Evolutionary conservation across 176 grass and related monocot species (phyloP).

Genomic region (Rhipidocladum racemiflorum): DNA sequence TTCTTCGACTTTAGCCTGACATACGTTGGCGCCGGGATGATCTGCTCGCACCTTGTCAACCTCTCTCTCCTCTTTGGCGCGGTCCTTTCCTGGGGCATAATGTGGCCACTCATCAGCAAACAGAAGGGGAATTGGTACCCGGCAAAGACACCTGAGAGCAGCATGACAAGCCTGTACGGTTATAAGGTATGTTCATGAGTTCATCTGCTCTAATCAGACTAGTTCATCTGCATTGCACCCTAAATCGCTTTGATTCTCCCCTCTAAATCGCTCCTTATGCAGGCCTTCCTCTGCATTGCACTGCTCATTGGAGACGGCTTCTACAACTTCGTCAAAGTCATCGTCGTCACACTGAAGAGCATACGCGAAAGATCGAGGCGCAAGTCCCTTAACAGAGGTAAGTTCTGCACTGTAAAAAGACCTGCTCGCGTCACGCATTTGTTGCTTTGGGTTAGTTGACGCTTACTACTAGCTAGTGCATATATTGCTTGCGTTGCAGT

Average conservation of each 20-base stretch:
- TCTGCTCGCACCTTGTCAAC: slow-evolving; percentile 93
- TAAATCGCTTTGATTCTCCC: background rate
- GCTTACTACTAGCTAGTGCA: background rate
- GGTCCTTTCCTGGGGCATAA: slow-evolving; percentile 87
- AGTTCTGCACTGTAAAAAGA: background rate
- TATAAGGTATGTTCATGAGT: slow-evolving; percentile 63
- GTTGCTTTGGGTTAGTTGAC: background rate
- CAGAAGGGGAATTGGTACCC: slow-evolving; percentile 86
- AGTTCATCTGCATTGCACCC: background rate
- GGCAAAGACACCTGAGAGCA: slow-evolving; percentile 43
- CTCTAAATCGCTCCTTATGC: background rate
- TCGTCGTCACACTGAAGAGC: slow-evolving; percentile 54
- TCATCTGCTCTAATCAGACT: background rate
- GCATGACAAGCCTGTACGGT: slow-evolving; percentile 83
- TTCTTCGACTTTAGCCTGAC: slow-evolving; percentile 98
- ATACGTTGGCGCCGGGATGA: slow-evolving; percentile 97
- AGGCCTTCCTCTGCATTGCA: slow-evolving; percentile 94
- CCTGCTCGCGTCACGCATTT: background rate
- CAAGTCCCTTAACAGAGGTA: slow-evolving; percentile 62
- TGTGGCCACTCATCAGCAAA: slow-evolving; percentile 85
- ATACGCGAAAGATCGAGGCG: slow-evolving; percentile 50
- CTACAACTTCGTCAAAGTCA: slow-evolving; percentile 92
- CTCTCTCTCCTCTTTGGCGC: slow-evolving; percentile 79
- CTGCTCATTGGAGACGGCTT: slow-evolving; percentile 84
- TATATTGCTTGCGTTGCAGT: slow-evolving; percentile 39